A percentile compares a stretch with the other conserved stretches of the same genome.
These are phyloP conservation scores for Globisporangium orthogonon DNA, from an alignment of 352 stramenopile species.

Conservation along the genomic window DNA sequence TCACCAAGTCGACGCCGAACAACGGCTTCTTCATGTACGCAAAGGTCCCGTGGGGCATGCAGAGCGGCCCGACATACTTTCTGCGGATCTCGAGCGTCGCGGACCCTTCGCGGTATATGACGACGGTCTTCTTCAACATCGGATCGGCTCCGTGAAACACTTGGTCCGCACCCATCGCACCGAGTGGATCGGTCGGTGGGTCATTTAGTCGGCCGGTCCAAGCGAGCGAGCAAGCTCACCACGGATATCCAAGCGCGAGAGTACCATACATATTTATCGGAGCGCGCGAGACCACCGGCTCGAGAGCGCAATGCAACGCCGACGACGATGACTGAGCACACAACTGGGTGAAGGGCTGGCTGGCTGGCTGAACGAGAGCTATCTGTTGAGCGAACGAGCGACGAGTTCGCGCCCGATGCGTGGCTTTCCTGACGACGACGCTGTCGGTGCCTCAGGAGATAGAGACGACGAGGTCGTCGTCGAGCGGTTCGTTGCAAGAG, in stretches of 20 bases:
- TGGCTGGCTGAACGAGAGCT: too few relatives aligned
- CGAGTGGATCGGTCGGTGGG: neutral
- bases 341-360: too few relatives aligned
- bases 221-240: too few relatives aligned
- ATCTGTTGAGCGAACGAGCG: too few relatives aligned
- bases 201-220: too few relatives aligned
- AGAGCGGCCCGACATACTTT: conserved; percentile 72
- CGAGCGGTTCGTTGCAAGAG: too few relatives aligned
- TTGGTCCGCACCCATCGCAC: too few relatives aligned
- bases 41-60: conserved; percentile 83
- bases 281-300: neutral
- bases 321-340: too few relatives aligned
- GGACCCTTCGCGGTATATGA: conserved; percentile 40
- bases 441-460: neutral
- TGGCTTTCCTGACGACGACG: neutral
- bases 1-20: conserved; percentile 56
- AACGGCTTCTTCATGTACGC: conserved; percentile 60
- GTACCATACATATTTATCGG: conserved; percentile 5
- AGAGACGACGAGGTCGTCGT: neutral
- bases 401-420: too few relatives aligned
- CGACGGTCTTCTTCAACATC: conserved; percentile 64
- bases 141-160: conserved; percentile 37
- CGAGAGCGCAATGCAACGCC: too few relatives aligned
- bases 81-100: conserved; percentile 46
- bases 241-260: neutral